Percentiles rank a stretch among this genome's conserved stretches.
These are phyloP conservation scores for Phoenix roebelenii DNA, from an alignment of 176 grass and related monocot species.

Conservation along the genomic window DNA sequence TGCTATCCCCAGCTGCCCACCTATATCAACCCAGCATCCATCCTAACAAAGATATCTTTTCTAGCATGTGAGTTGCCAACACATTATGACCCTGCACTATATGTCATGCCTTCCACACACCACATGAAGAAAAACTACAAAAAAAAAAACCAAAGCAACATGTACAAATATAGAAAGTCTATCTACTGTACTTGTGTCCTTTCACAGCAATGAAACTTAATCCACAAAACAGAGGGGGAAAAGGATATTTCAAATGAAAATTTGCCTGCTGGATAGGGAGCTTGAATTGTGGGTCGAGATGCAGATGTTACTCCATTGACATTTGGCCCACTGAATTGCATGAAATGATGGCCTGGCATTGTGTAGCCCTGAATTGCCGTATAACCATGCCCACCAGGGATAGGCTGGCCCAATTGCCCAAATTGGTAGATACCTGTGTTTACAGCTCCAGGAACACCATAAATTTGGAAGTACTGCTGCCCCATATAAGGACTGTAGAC, in stretches of 20 bases:
- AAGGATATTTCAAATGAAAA: neutral
- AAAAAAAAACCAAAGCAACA: too few relatives aligned
- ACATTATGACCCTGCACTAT: too few relatives aligned
- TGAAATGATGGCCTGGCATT: slow-evolving; percentile 52
- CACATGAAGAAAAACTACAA: too few relatives aligned
- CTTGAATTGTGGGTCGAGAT: slow-evolving; percentile 53
- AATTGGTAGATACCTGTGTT: slow-evolving; percentile 52
- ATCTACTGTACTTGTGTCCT: too few relatives aligned
- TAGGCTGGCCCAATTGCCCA: slow-evolving; percentile 57
- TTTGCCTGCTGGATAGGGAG: slow-evolving; percentile 74
- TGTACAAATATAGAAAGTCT: too few relatives aligned
- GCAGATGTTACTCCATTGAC: slow-evolving; percentile 39
- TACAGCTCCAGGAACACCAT: slow-evolving; percentile 51
- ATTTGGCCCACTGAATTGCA: slow-evolving; percentile 63
- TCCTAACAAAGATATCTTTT: too few relatives aligned
- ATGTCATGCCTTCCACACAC: too few relatives aligned
- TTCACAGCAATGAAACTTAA: too few relatives aligned
- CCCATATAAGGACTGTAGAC: slow-evolving; percentile 57
- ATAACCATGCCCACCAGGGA: slow-evolving; percentile 46
- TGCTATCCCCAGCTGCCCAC: too few relatives aligned
- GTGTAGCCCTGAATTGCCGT: slow-evolving; percentile 54
- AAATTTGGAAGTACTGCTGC: slow-evolving; percentile 75
- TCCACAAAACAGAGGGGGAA: neutral
- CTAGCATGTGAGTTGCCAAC: too few relatives aligned
- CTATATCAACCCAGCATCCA: too few relatives aligned